Percentiles rank a stretch among this genome's conserved stretches.
phyloP scores from a whole-genome alignment of 2,329 filamentous ascomycete species.

The Dryadomyces sulphureus region DNA sequence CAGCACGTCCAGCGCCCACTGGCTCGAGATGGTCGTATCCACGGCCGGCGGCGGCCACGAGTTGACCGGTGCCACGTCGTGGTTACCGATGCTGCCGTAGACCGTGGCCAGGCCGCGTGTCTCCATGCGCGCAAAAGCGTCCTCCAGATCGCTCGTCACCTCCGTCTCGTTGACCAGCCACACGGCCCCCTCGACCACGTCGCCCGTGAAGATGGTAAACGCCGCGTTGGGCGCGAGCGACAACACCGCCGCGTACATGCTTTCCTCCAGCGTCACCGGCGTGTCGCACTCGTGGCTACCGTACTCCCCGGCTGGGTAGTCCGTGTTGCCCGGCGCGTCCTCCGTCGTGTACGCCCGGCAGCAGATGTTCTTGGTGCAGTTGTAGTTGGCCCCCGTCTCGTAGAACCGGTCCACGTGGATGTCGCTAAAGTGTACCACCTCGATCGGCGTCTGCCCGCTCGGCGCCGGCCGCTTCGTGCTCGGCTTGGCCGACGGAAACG shows the following conservation, averaged over 20 bases:
- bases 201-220: slow-evolving; percentile 42
- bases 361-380: slow-evolving; percentile 44
- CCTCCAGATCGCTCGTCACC: slow-evolving; percentile 20
- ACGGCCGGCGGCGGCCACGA: slow-evolving; percentile 17
- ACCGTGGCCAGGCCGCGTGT: slow-evolving; percentile 21
- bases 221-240: slow-evolving; percentile 29
- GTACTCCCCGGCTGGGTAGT: slow-evolving; percentile 33
- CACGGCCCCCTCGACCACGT: slow-evolving; percentile 37
- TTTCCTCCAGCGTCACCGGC: slow-evolving; percentile 35
- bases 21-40: slow-evolving; percentile 18
- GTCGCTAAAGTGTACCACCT: slow-evolving; percentile 43
- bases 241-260: slow-evolving; percentile 37
- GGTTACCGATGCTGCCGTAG: slow-evolving; percentile 40
- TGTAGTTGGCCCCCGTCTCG: slow-evolving; percentile 32
- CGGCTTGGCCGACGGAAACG: slow-evolving; percentile 28
- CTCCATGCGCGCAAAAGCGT: slow-evolving; percentile 32
- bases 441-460: slow-evolving; percentile 30
- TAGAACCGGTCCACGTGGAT: slow-evolving; percentile 43
- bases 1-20: slow-evolving; percentile 37
- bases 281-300: slow-evolving; percentile 39
- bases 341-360: slow-evolving; percentile 34
- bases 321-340: slow-evolving; percentile 32
- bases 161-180: slow-evolving; percentile 25
- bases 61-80: slow-evolving; percentile 37
- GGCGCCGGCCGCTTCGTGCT: slow-evolving; percentile 20